Percentiles rank a stretch among this genome's conserved stretches.
phyloP scores from a whole-genome alignment of 495 filamentous ascomycete genomes.

The Neurospora sp. region DNA sequence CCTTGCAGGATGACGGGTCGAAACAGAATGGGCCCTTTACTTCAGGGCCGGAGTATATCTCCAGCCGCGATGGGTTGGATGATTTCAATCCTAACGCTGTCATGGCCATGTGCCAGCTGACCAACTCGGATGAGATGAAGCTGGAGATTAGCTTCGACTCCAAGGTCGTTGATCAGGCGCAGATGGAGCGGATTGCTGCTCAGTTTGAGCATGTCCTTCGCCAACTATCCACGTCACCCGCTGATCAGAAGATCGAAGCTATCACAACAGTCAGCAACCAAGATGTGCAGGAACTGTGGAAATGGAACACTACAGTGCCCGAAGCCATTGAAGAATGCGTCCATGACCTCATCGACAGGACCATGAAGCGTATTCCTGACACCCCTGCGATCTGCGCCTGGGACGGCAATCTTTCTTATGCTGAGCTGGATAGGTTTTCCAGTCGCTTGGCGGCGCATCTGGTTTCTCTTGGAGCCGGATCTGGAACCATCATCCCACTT shows the following conservation, averaged over 20 bases:
- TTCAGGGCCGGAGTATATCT: not conserved
- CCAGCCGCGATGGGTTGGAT: not conserved
- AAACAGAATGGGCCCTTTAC: not conserved
- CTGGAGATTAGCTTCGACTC: slow-evolving; percentile 9
- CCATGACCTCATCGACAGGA: slow-evolving; percentile 13
- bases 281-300: not conserved
- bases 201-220: slow-evolving; percentile 7
- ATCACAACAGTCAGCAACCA: not conserved
- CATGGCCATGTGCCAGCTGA: not conserved
- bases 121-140: not conserved
- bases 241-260: not conserved
- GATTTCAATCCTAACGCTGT: not conserved
- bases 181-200: slow-evolving; percentile 5
- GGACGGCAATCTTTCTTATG: slow-evolving; percentile 44
- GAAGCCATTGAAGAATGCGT: slow-evolving; percentile 4
- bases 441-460: slow-evolving; percentile 36
- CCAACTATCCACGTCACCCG: not conserved
- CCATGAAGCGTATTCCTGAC: not conserved
- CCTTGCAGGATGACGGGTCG: not conserved
- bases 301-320: slow-evolving; percentile 7
- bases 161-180: not conserved
- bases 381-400: slow-evolving; percentile 22
- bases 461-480: slow-evolving; percentile 35
- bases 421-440: slow-evolving; percentile 37
- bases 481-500: slow-evolving; percentile 29